Conservation (phyloP, 352 stramenopile species). For the Phytopythium montanum region DNA sequence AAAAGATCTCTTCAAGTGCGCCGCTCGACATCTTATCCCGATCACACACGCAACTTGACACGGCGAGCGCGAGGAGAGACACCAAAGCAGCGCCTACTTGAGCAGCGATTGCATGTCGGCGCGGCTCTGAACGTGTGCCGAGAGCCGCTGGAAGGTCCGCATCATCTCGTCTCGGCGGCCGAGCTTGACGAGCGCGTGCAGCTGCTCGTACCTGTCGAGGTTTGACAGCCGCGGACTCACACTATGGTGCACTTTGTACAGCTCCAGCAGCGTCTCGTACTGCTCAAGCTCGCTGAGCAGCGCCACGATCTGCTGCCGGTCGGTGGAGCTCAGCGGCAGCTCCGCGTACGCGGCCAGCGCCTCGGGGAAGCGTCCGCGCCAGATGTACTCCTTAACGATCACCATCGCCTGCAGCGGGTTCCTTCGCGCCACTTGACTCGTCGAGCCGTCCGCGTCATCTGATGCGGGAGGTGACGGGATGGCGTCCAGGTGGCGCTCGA, state of each 20-base stretch:
- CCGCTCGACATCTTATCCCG: too few relatives aligned
- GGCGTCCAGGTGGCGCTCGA: slow-evolving; percentile 15
- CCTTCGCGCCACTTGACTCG: slow-evolving; percentile 20
- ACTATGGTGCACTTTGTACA: slow-evolving; percentile 44
- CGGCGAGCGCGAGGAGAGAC: too few relatives aligned
- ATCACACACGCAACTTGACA: too few relatives aligned
- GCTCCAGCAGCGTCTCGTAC: slow-evolving; percentile 35
- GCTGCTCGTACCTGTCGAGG: slow-evolving; percentile 44
- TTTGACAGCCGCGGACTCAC: slow-evolving; percentile 15
- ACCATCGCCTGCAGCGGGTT: slow-evolving; percentile 24
- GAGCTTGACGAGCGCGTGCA: slow-evolving; percentile 43
- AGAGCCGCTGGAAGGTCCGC: slow-evolving; percentile 39
- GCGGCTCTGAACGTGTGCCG: slow-evolving; percentile 37
- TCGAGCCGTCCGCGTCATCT: slow-evolving; percentile 7
- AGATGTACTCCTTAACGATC: slow-evolving; percentile 47
- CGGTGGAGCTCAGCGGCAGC: slow-evolving; percentile 28
- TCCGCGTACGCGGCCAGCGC: slow-evolving; percentile 44
- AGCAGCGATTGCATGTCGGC: slow-evolving; percentile 51
- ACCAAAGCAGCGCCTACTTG: background rate
- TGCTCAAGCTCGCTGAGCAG: slow-evolving; percentile 55
- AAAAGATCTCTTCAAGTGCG: too few relatives aligned
- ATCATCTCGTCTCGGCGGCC: slow-evolving; percentile 43
- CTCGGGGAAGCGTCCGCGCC: slow-evolving; percentile 51
- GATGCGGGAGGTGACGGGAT: slow-evolving; percentile 7
- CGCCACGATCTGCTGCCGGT: slow-evolving; percentile 25